Percentiles rank a stretch among this genome's conserved stretches.
These are phyloP conservation scores for Fusarium sp. DNA, from an alignment of 2,329 filamentous ascomycete genomes.

Conservation along the genomic window DNA sequence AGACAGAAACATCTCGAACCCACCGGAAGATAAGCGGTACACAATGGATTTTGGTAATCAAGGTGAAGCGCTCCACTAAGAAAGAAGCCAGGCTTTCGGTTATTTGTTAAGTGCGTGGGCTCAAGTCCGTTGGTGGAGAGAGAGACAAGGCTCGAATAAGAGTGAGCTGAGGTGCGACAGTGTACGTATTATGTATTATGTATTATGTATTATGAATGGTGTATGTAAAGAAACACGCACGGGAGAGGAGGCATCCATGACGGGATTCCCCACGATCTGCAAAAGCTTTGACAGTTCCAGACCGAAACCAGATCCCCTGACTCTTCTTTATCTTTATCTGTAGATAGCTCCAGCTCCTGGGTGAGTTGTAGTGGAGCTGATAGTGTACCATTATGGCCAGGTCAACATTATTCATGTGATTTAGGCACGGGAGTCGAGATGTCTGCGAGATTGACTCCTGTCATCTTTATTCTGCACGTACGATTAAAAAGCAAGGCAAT, in stretches of 20 bases:
- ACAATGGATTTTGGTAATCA: constrained; percentile 22
- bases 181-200: neutral
- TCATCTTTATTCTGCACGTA: neutral
- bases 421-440: constrained; percentile 1
- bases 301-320: neutral
- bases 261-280: constrained; percentile 42
- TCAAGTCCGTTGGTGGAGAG: constrained; percentile 16
- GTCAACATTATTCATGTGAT: neutral
- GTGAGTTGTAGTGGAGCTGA: constrained; percentile 5
- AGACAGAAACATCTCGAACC: constrained; percentile 15
- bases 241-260: constrained; percentile 2
- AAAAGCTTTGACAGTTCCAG: constrained; percentile 32
- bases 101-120: constrained; percentile 28
- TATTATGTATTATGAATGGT: neutral
- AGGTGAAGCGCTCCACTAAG: constrained; percentile 27
- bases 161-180: neutral
- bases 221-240: neutral
- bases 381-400: neutral
- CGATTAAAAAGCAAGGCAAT: neutral
- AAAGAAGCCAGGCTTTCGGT: constrained; percentile 27
- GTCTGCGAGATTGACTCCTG: constrained; percentile 6
- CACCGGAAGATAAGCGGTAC: constrained; percentile 32
- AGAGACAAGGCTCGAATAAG: neutral
- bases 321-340: neutral
- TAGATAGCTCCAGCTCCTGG: constrained; percentile 42